phyloP scores from a whole-genome alignment of 1,139 yeast species.

The Zygoascus meyerae region DNA sequence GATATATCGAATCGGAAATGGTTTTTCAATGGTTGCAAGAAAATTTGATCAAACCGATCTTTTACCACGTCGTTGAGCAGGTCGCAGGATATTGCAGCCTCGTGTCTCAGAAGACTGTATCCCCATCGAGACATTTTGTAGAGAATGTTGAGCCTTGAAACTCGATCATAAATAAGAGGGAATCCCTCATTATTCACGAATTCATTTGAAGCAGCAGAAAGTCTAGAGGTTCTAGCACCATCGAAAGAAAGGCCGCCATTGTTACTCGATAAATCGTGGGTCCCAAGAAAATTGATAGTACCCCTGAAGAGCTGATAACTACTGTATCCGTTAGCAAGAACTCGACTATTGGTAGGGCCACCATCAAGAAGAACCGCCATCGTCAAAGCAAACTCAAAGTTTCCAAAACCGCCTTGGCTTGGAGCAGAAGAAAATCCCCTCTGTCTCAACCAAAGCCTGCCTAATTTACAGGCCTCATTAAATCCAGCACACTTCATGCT shows the following conservation, averaged over 20 bases:
- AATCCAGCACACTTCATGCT: constrained; percentile 78
- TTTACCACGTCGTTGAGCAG: constrained; percentile 71
- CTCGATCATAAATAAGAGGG: constrained; percentile 60
- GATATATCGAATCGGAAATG: constrained; percentile 63
- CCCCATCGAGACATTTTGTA: constrained; percentile 77
- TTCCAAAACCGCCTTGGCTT: constrained; percentile 74
- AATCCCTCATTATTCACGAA: constrained; percentile 10
- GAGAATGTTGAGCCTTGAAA: constrained; percentile 65
- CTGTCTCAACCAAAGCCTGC: constrained; percentile 85
- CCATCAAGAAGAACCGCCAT: constrained; percentile 81
- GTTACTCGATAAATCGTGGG: constrained; percentile 51
- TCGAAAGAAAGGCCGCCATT: constrained; percentile 6
- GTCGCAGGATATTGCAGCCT: constrained; percentile 62
- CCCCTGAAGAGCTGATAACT: constrained; percentile 92
- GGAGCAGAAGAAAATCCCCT: constrained; percentile 63
- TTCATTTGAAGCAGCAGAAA: neutral
- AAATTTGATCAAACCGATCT: constrained; percentile 84
- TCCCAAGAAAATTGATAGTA: constrained; percentile 71
- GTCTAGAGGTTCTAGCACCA: neutral
- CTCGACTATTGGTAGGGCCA: constrained; percentile 39
- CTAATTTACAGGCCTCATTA: constrained; percentile 80
- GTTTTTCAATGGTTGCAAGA: constrained; percentile 54
- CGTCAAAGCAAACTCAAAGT: constrained; percentile 77
- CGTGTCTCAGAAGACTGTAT: constrained; percentile 53
- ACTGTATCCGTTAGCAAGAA: constrained; percentile 79